Percentiles rank a stretch among this genome's conserved stretches.
Conservation (phyloP, 257 asterid species). For the Ocimum tenuiflorum region DNA sequence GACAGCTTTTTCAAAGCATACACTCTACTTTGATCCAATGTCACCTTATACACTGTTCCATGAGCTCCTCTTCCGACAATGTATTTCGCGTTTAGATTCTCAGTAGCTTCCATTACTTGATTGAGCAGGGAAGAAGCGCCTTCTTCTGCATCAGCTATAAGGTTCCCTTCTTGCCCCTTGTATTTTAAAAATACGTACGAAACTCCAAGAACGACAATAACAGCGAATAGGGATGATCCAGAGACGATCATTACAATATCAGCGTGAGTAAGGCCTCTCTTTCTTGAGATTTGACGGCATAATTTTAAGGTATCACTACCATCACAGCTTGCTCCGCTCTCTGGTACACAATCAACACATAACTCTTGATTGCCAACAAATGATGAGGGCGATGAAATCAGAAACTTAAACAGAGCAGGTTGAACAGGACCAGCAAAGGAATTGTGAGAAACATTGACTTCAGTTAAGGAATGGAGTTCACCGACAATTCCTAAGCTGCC, state of each 20-base stretch:
- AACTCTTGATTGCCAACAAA: constrained; percentile 47
- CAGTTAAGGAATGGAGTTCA: constrained; percentile 39
- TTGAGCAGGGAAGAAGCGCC: constrained; percentile 63
- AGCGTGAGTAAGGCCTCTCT: constrained; percentile 23
- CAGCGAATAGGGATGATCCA: constrained; percentile 30
- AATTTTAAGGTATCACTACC: constrained; percentile 24
- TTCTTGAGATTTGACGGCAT: constrained; percentile 32
- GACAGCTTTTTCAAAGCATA: constrained; percentile 64
- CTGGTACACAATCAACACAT: constrained; percentile 41
- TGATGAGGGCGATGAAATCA: constrained; percentile 46
- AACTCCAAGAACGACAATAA: constrained; percentile 30
- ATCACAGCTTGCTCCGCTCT: constrained; percentile 28
- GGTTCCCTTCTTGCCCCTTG: constrained; percentile 18
- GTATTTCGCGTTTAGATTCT: constrained; percentile 48
- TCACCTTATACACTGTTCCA: constrained; percentile 66
- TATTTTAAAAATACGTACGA: constrained; percentile 25
- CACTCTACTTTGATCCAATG: constrained; percentile 39
- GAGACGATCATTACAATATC: constrained; percentile 35
- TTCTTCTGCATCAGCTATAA: constrained; percentile 37
- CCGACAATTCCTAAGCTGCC: constrained; percentile 47
- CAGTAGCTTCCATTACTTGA: constrained; percentile 61
- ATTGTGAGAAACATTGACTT: constrained; percentile 53
- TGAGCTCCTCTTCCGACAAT: constrained; percentile 74
- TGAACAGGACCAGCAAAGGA: constrained; percentile 57
- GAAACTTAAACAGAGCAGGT: constrained; percentile 26